Evolutionary conservation across 306 rosid genomes (phyloP).

Genomic region (Astragalus membranaceus): DNA sequence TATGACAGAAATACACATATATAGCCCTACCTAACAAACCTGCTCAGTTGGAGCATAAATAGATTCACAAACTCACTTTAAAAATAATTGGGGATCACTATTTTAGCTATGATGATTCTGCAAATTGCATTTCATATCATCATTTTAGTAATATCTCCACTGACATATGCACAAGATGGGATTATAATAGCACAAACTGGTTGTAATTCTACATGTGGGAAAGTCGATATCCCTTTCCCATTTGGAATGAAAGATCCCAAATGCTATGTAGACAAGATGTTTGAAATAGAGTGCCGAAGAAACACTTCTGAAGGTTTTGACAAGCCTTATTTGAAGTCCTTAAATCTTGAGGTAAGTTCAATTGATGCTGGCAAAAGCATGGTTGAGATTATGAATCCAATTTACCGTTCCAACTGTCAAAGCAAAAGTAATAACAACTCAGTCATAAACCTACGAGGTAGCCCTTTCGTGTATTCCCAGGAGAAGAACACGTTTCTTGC

Average conservation of each 20-base stretch:
- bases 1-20: no score
- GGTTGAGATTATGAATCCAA: neutral
- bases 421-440: neutral
- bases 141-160: neutral
- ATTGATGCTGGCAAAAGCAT: neutral
- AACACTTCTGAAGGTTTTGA: neutral
- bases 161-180: neutral
- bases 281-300: conserved; percentile 30
- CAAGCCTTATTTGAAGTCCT: conserved; percentile 10
- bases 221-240: conserved; percentile 22
- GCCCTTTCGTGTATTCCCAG: conserved; percentile 28
- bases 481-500: neutral
- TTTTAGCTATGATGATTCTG: neutral
- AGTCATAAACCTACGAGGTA: neutral
- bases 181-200: neutral
- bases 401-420: conserved; percentile 6
- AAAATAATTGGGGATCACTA: no score
- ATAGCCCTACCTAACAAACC: no score
- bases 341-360: neutral
- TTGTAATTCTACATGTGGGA: conserved; percentile 28
- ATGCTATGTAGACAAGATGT: conserved; percentile 25
- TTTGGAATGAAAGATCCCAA: conserved; percentile 32
- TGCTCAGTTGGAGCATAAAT: no score
- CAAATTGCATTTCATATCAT: neutral
- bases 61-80: no score